These are phyloP conservation scores for Catunica adiposa DNA, from an alignment of 2,329 filamentous ascomycete genomes.

Conservation along the genomic window DNA sequence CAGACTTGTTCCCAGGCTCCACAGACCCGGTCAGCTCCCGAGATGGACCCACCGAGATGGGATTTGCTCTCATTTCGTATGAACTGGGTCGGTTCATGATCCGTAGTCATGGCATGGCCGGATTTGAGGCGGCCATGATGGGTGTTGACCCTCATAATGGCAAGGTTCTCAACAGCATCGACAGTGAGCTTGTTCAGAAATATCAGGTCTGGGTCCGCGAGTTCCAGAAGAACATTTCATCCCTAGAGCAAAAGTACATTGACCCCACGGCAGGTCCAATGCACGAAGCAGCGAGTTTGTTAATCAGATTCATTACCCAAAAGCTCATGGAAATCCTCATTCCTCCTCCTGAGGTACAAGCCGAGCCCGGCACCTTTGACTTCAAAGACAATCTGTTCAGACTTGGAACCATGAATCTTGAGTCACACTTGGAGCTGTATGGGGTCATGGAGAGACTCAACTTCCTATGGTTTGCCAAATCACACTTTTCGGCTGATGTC, in stretches of 20 bases:
- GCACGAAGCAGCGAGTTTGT: conserved; percentile 33
- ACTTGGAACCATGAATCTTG: conserved; percentile 31
- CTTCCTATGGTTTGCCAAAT: conserved; percentile 39
- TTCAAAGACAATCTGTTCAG: conserved; percentile 39
- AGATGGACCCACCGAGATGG: conserved; percentile 45
- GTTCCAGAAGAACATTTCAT: conserved; percentile 27
- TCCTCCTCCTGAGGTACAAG: conserved; percentile 31
- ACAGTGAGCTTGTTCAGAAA: conserved; percentile 23
- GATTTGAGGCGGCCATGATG: conserved; percentile 34
- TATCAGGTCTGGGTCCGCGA: conserved; percentile 27
- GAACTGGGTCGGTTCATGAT: conserved; percentile 35
- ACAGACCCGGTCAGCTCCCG: conserved; percentile 33
- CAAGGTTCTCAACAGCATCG: conserved; percentile 14
- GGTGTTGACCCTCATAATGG: conserved; percentile 25
- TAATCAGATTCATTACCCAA: conserved; percentile 31
- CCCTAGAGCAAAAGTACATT: conserved; percentile 33
- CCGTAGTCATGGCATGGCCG: conserved; percentile 25
- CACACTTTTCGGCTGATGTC: conserved; percentile 39
- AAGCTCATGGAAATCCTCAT: conserved; percentile 33
- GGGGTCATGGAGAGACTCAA: conserved; percentile 27
- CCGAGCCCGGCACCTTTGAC: conserved; percentile 32
- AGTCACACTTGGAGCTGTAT: conserved; percentile 31
- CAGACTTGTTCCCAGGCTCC: conserved; percentile 38
- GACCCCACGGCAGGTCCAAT: conserved; percentile 35
- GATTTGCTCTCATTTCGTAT: conserved; percentile 35